Evolutionary conservation across 164 flowering plant genomes (phyloP), one percentile per base, ranked within the genome.

Genomic region (Berberis thunbergii): DNA sequence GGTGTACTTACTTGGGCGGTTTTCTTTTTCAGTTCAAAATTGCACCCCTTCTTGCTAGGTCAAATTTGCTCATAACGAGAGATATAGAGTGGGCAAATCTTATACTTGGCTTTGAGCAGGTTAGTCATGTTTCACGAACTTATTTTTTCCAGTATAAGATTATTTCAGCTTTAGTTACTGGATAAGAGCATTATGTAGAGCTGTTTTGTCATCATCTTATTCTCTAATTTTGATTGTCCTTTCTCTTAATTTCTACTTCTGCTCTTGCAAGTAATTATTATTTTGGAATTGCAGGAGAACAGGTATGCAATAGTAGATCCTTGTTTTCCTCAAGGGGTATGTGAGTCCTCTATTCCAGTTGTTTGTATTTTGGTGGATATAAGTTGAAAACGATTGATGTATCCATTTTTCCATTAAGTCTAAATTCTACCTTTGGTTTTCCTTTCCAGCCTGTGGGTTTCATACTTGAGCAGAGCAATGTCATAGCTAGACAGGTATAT

Each of bases 61-160:
- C 99, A 61, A 88, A 87, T 80, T 79, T 94, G 79, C 77, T 94
- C 63, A 84, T 94, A 53, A 88, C 95, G 1, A 81, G 99, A 76
- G 87, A 88, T 74, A 89, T 94, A 74, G 99, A 94, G 73, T 94
- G 97, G 99, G 96, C 91, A 69, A 94, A 91, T 77, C 86, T 94
- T 67, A 76, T 85, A 45, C 72, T 91, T 72, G 99, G 96, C 69
- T 83, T 91, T 84, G 96, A 94, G 83, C 97, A 94, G 97, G 99
- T 88, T 56, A 68, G 39, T 62, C 26, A 26, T 48, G 2, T 49
- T 56, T 57, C 43, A 1, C 12, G 10, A 4, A 10, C 59, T 60
- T 58, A 4, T 64, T 61, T 59, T 13, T 63, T 6, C 40, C 26
- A 55, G 48, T 65, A 26, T 38, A 11, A 26, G 26, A 26, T 26